Evolutionary conservation across 2,329 filamentous ascomycete genomes (phyloP).

Genomic region (Talaromyces rugulosus): DNA sequence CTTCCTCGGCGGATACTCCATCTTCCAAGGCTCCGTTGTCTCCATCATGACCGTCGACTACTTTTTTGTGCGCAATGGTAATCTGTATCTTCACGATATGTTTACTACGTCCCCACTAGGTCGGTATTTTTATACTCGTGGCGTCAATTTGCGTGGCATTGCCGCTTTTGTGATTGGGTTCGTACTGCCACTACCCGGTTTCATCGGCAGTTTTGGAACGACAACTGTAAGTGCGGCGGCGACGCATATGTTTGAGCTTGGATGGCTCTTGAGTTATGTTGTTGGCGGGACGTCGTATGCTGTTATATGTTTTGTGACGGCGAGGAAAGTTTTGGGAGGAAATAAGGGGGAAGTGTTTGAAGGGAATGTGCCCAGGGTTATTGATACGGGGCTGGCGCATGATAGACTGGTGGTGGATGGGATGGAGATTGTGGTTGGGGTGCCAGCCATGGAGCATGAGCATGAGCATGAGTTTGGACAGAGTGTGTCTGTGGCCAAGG

Average conservation of each 20-base stretch:
- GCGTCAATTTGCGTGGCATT: slow-evolving; percentile 26
- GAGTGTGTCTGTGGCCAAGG: neutral
- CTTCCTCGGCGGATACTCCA: slow-evolving; percentile 20
- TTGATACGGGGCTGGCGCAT: slow-evolving; percentile 4
- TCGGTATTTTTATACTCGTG: slow-evolving; percentile 31
- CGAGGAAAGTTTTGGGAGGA: slow-evolving; percentile 4
- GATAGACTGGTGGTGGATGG: slow-evolving; percentile 3
- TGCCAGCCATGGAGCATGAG: neutral
- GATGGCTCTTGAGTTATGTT: slow-evolving; percentile 21
- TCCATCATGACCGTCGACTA: slow-evolving; percentile 35
- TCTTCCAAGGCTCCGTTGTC: slow-evolving; percentile 19
- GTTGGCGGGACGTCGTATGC: slow-evolving; percentile 17
- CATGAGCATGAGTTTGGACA: neutral
- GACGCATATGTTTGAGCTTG: slow-evolving; percentile 20
- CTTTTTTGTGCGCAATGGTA: slow-evolving; percentile 27
- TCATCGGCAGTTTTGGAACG: slow-evolving; percentile 17
- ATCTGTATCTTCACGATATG: slow-evolving; percentile 28
- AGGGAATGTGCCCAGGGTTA: slow-evolving; percentile 4
- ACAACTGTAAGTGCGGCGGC: slow-evolving; percentile 13
- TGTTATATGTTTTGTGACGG: slow-evolving; percentile 15
- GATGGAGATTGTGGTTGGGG: neutral
- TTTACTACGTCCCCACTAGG: slow-evolving; percentile 24
- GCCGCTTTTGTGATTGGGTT: slow-evolving; percentile 20
- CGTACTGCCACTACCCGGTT: slow-evolving; percentile 19
- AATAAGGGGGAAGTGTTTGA: slow-evolving; percentile 2